A percentile compares a stretch with the other conserved stretches of the same genome.
phyloP scores from a whole-genome alignment of 805 yeast genomes.

The Teunomyces stri region DNA sequence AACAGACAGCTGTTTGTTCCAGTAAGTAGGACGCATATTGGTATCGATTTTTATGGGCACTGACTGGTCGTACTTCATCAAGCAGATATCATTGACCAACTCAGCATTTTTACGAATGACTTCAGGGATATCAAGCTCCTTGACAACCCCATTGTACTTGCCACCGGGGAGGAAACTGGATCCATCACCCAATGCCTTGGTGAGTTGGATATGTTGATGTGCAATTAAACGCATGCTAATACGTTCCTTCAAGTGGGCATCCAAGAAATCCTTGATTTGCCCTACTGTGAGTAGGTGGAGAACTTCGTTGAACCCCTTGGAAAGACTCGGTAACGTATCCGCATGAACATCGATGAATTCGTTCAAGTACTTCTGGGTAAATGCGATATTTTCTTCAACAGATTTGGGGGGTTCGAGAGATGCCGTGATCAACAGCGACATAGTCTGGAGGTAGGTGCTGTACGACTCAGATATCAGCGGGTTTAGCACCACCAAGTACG shows the following conservation, averaged over 20 bases:
- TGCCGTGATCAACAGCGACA: constrained; percentile 39
- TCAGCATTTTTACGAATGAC: constrained; percentile 64
- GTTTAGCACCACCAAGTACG: constrained; percentile 81
- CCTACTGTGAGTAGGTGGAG: constrained; percentile 43
- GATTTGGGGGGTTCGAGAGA: constrained; percentile 41
- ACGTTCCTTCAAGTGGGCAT: constrained; percentile 75
- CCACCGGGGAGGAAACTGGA: constrained; percentile 54
- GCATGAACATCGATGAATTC: constrained; percentile 72
- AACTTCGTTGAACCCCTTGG: constrained; percentile 79
- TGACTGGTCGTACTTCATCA: constrained; percentile 76
- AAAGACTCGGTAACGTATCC: constrained; percentile 77
- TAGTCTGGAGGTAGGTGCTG: constrained; percentile 67
- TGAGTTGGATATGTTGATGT: constrained; percentile 74
- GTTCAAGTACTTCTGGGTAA: constrained; percentile 49
- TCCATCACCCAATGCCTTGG: constrained; percentile 39
- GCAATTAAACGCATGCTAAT: constrained; percentile 84
- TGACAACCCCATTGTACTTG: constrained; percentile 56
- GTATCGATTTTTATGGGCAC: constrained; percentile 59
- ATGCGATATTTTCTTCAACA: constrained; percentile 50
- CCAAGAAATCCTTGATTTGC: constrained; percentile 61
- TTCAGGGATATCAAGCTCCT: constrained; percentile 59
- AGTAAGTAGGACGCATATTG: constrained; percentile 27
- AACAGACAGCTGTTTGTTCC: constrained; percentile 23
- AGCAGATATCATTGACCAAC: constrained; percentile 78
- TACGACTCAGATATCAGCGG: constrained; percentile 83